Percentiles rank a stretch among this genome's conserved stretches.
Conservation (phyloP, 768 basidiomycete species). For the Cantharellus cinnabarinus region DNA sequence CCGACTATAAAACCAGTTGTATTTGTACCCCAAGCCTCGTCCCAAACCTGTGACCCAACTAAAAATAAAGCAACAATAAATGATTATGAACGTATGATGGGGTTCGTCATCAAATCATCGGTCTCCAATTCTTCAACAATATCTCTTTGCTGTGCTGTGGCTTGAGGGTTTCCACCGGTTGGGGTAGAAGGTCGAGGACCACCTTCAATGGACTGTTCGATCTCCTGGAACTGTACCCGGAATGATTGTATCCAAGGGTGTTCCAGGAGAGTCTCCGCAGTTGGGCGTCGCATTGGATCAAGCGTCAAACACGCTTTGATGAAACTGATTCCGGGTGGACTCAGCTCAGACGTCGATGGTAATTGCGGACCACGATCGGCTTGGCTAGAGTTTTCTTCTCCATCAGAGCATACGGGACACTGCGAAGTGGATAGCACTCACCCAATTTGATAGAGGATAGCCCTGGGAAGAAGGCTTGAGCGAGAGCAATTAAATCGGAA, state of each 20-base stretch:
- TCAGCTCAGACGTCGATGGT: slow-evolving; percentile 78
- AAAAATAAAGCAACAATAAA: no score
- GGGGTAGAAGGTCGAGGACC: neutral
- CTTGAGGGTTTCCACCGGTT: no score
- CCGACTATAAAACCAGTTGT: no score
- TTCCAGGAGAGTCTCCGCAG: slow-evolving; percentile 63
- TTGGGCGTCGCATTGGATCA: slow-evolving; percentile 64
- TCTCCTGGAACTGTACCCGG: slow-evolving; percentile 45
- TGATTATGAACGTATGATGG: no score
- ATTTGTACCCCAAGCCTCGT: no score
- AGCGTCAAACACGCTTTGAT: slow-evolving; percentile 82
- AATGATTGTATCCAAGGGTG: slow-evolving; percentile 84
- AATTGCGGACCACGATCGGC: slow-evolving; percentile 38
- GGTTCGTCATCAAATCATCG: no score
- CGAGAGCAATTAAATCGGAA: no score
- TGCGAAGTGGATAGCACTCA: neutral
- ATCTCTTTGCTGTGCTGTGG: no score
- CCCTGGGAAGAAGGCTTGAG: slow-evolving; percentile 33
- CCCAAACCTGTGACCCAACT: no score
- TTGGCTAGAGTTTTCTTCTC: neutral
- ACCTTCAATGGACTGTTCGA: slow-evolving; percentile 23
- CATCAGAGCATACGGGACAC: no score
- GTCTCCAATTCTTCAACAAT: no score
- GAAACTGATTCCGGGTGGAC: slow-evolving; percentile 77
- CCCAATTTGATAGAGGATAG: slow-evolving; percentile 98